Percentiles rank a stretch among this genome's conserved stretches.
Conservation (phyloP, 2,329 filamentous ascomycete species). For the Aspergillus ruber region DNA sequence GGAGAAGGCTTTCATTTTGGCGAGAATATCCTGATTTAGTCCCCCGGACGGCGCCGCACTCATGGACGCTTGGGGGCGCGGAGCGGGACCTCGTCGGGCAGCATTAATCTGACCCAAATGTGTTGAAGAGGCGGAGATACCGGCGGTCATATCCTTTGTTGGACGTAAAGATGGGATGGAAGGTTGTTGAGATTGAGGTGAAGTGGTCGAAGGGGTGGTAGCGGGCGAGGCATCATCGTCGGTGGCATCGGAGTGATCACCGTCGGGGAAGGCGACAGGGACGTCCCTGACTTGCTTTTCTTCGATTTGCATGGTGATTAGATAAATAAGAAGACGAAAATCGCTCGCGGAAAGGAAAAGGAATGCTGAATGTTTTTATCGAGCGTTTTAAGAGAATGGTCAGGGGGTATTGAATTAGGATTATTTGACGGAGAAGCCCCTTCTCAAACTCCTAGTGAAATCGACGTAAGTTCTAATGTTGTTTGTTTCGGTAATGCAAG, state of each 20-base stretch:
- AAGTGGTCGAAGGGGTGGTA: conserved; percentile 28
- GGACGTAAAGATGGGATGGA: conserved; percentile 23
- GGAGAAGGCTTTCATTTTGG: conserved; percentile 64
- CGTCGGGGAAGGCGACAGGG: conserved; percentile 12
- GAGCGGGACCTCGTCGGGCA: conserved; percentile 44
- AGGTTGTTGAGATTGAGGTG: conserved; percentile 4
- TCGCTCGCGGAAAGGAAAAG: too few relatives aligned
- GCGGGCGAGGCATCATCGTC: conserved; percentile 16
- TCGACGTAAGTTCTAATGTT: too few relatives aligned
- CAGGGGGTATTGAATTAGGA: too few relatives aligned
- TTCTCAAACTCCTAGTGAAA: too few relatives aligned
- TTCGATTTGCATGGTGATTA: conserved; percentile 14
- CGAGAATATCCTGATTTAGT: conserved; percentile 58
- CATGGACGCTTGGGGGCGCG: conserved; percentile 27
- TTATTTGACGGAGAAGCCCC: too few relatives aligned
- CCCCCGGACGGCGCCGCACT: conserved; percentile 41
- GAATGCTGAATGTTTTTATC: too few relatives aligned
- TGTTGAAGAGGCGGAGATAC: conserved; percentile 77
- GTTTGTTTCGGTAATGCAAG: too few relatives aligned
- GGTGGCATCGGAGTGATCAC: conserved; percentile 15
- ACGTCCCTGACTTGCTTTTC: conserved; percentile 15
- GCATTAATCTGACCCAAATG: conserved; percentile 70
- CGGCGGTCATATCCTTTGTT: conserved; percentile 15
- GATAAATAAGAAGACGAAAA: too few relatives aligned
- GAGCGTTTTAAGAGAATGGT: too few relatives aligned